Evolutionary conservation across 116 monocot genomes (phyloP), one percentile per base, ranked within the genome.

Genomic region (Iris pallida): DNA sequence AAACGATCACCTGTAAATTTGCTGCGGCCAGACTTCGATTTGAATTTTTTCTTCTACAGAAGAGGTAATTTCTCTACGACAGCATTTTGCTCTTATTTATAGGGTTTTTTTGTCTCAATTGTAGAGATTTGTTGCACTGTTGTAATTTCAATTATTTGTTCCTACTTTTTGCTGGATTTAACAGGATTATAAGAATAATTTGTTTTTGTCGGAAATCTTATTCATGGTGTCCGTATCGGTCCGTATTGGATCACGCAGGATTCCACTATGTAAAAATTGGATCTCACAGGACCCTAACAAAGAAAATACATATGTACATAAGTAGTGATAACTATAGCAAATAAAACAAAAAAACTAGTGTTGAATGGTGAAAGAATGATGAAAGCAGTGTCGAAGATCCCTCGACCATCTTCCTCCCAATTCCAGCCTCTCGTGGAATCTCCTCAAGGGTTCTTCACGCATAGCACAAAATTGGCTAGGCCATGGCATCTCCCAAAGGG

Each of bases 211-310:
- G n/a, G n/a, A n/a, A n/a, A n/a, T n/a, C n/a, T n/a, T n/a, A n/a
- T n/a, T n/a, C n/a, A n/a, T n/a, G n/a, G n/a, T n/a, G n/a, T n/a
- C n/a, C n/a, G n/a, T n/a, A n/a, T n/a, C n/a, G n/a, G n/a, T n/a
- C n/a, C n/a, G n/a, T n/a, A n/a, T 65, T 65, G 30, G 57, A 30
- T 30, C 30, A 30, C 30, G 30, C 30, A 30, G 30, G 30, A 30
- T 30, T 30, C 30, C 30, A 30, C 30, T 30, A 30, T 30, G 30
- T 30, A 30, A 30, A 30, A 30, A 0, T 30, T 30, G 30, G 65
- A 65, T 49, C 65, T 65, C 49, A 19, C 65, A 65, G 18, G 65
- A 65, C 20, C 65, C 16, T 48, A 48, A 65, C 47, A 64, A 47
- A 46, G 17, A 18, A 57, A 48, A 48, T 65, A 65, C 65, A 10